Evolutionary conservation across 495 filamentous ascomycete species (phyloP), one percentile per base, ranked within the genome.

Genomic region (Amphirosellinia nigrospora): DNA sequence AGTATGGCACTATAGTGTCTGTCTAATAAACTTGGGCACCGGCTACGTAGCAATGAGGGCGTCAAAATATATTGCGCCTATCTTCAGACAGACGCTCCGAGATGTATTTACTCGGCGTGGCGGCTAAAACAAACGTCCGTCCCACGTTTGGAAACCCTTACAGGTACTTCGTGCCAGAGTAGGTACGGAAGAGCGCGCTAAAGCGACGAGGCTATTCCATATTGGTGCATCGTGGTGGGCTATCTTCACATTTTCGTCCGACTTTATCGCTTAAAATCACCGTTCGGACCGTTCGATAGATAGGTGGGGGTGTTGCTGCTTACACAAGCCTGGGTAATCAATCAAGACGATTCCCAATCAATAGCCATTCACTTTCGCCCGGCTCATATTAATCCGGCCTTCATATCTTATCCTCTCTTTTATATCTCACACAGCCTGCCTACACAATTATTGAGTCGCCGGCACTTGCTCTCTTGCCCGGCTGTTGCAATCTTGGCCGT

Each of bases 261-360:
- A 36, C 55, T 53, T 13, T 30, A 32, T 36, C 55, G 55, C 55
- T 58, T 58, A 58, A 58, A 58, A 58, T 58, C 55, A 58, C 19
- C 6, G 4, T 19, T 36, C 55, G 30, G 21, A 28, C 15, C 11
- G 11, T 52, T 41, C 11, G 53, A 26, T 15, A 13, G 16, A 23
- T 46, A 65, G 53, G 46, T 34, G 46, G 63, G 63, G 63, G 63
- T 38, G 41, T 13, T 16, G n/a, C 10, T 65, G 63, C 63, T 65
- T 65, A 65, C 63, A 65, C 63, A 65, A 65, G 63, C 46, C 63
- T 65, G 45, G 63, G 63, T 65, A 65, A 65, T 65, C 63, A 65
- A 53, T n/a, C 26, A 63, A 23, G 23, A 39, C 21, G 34, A 41
- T 61, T 39, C 36, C 59, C 26, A 46, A 45, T n/a, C 23, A 8